A percentile compares a stretch with the other conserved stretches of the same genome.
Evolutionary conservation across 495 filamentous ascomycete species (phyloP).

Genomic region (Trichoderma reesei): DNA sequence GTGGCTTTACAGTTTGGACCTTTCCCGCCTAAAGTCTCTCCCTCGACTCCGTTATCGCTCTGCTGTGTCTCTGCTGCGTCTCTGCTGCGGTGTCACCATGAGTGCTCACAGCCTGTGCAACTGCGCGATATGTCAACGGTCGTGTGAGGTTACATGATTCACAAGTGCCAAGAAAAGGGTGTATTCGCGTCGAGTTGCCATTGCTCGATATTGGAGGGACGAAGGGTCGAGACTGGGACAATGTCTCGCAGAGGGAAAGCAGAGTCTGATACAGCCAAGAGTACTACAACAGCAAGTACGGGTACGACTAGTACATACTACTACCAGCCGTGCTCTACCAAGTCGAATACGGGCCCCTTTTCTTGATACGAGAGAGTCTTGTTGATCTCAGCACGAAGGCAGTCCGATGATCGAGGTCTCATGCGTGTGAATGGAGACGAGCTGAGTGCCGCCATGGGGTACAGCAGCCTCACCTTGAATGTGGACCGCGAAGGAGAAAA

Average conservation of each 20-base stretch:
- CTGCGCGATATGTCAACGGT: not conserved
- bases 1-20: not conserved
- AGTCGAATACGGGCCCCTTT: not conserved
- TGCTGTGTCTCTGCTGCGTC: not conserved
- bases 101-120: not conserved
- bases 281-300: not conserved
- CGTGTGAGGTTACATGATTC: not conserved
- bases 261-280: not conserved
- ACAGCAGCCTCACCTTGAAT: not conserved
- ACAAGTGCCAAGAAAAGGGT: not conserved
- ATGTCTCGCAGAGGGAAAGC: not conserved
- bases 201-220: not conserved
- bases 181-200: not conserved
- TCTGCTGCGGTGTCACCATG: not conserved
- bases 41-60: not conserved
- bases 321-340: too few species aligned
- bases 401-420: not conserved
- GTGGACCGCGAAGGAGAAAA: not conserved
- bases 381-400: too few species aligned
- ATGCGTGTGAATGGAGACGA: not conserved
- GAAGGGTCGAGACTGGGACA: not conserved
- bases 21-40: not conserved
- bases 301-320: too few species aligned
- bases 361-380: not conserved
- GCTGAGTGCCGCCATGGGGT: not conserved